Conservation (phyloP, 2,329 filamentous ascomycete genomes). For the Diaporthe sp. region DNA sequence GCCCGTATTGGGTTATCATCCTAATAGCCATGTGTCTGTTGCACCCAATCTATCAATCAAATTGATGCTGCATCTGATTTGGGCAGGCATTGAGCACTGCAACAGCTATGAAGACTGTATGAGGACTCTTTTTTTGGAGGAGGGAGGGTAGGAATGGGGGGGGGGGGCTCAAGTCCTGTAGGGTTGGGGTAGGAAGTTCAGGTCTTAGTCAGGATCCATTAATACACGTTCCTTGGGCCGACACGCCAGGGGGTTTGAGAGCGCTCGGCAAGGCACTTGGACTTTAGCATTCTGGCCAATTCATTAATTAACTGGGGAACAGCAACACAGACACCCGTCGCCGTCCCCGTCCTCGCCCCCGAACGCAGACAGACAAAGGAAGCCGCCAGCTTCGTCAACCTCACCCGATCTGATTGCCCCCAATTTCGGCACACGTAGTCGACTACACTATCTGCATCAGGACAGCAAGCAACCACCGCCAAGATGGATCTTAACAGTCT, state of each 20-base stretch:
- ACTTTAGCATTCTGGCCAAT: conserved; percentile 32
- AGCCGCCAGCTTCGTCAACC: conserved; percentile 6
- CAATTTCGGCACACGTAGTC: background rate
- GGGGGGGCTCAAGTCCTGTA: background rate
- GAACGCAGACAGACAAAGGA: conserved; percentile 33
- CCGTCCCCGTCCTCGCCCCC: conserved; percentile 10
- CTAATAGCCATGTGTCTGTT: background rate
- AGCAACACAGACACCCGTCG: conserved; percentile 23
- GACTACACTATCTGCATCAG: background rate
- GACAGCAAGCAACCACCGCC: conserved; percentile 42
- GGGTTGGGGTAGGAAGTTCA: background rate
- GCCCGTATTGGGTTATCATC: too few species aligned
- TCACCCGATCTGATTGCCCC: conserved; percentile 7
- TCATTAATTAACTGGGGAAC: conserved; percentile 10
- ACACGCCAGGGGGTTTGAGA: conserved; percentile 34
- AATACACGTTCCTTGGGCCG: conserved; percentile 19
- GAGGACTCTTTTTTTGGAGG: background rate
- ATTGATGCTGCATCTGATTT: background rate
- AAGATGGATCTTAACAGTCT: conserved; percentile 89
- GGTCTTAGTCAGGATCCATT: conserved; percentile 35
- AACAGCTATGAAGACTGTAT: background rate
- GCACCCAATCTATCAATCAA: background rate
- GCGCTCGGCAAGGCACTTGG: conserved; percentile 32
- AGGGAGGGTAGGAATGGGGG: background rate
- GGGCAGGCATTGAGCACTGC: background rate